These are phyloP conservation scores for Penicillium sp. DNA, from an alignment of 2,329 filamentous ascomycete genomes.

Conservation along the genomic window DNA sequence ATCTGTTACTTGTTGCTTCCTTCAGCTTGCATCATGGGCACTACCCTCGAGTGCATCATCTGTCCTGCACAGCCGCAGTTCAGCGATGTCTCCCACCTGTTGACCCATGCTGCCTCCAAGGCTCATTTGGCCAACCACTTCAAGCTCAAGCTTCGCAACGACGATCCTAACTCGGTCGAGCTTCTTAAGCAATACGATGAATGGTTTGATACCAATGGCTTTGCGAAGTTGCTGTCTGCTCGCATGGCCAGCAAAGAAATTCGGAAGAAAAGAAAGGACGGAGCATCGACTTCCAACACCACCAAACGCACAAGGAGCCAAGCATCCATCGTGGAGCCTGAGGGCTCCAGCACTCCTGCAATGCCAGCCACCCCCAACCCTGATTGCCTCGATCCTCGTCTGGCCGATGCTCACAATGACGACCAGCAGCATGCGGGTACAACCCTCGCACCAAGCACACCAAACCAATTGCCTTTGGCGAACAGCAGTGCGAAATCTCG, in stretches of 20 bases:
- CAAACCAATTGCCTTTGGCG: not conserved
- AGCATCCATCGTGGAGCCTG: not conserved
- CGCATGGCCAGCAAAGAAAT: conserved; percentile 73
- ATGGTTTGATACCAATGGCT: conserved; percentile 72
- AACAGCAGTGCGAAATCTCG: not conserved
- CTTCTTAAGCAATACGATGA: conserved; percentile 66
- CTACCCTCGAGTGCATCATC: conserved; percentile 75
- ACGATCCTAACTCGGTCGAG: conserved; percentile 62
- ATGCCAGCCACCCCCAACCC: conserved; percentile 8
- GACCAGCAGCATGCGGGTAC: conserved; percentile 1
- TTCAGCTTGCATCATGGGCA: conserved; percentile 38
- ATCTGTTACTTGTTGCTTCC: not conserved
- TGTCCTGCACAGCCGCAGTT: conserved; percentile 78
- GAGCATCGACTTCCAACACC: conserved; percentile 3
- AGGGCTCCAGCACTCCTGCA: conserved; percentile 1
- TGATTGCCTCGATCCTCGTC: conserved; percentile 31
- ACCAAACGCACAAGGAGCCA: conserved; percentile 4
- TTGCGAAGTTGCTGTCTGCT: conserved; percentile 72
- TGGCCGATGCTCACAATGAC: conserved; percentile 17
- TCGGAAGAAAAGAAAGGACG: conserved; percentile 54
- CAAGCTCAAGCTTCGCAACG: conserved; percentile 70
- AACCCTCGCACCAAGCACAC: conserved; percentile 1
- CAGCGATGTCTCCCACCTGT: conserved; percentile 84
- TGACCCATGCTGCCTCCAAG: conserved; percentile 91
- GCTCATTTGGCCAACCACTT: conserved; percentile 84